A percentile compares a stretch with the other conserved stretches of the same genome.
phyloP scores from a whole-genome alignment of 306 rosid species.

The Ochetophila trinervis region DNA sequence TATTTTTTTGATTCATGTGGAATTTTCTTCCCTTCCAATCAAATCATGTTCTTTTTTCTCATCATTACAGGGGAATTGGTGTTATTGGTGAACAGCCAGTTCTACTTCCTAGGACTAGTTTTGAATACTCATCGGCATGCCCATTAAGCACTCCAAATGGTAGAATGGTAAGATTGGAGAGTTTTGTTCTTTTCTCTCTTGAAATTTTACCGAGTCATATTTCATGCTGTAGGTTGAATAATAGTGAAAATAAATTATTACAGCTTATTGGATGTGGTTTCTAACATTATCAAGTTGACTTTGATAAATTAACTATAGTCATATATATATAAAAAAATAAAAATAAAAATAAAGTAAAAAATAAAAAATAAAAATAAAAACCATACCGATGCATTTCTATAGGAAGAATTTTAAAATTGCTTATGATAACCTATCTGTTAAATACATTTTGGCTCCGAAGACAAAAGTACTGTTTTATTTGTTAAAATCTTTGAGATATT shows the following conservation, averaged over 20 bases:
- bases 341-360: not conserved
- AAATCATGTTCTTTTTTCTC: not conserved
- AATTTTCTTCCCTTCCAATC: not conserved
- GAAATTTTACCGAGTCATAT: not conserved
- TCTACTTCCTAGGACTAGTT: constrained; percentile 76
- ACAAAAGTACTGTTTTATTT: not conserved
- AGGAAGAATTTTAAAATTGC: not conserved
- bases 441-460: not conserved
- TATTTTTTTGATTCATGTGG: not conserved
- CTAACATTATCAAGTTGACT: not conserved
- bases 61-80: constrained; percentile 73
- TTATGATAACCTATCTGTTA: not conserved
- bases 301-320: not conserved
- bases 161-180: constrained; percentile 70
- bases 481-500: not conserved
- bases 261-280: no score
- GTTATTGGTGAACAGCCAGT: constrained; percentile 97
- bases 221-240: not conserved
- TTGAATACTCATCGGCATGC: constrained; percentile 97
- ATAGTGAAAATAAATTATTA: not conserved
- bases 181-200: constrained; percentile 1
- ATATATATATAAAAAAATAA: not conserved
- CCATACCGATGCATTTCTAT: not conserved
- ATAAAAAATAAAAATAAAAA: no score
- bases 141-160: constrained; percentile 85